Evolutionary conservation across 192 early-diverging fungal genomes (phyloP), one percentile per base, ranked within the genome.

Genomic region (Haplosporangium gracile): DNA sequence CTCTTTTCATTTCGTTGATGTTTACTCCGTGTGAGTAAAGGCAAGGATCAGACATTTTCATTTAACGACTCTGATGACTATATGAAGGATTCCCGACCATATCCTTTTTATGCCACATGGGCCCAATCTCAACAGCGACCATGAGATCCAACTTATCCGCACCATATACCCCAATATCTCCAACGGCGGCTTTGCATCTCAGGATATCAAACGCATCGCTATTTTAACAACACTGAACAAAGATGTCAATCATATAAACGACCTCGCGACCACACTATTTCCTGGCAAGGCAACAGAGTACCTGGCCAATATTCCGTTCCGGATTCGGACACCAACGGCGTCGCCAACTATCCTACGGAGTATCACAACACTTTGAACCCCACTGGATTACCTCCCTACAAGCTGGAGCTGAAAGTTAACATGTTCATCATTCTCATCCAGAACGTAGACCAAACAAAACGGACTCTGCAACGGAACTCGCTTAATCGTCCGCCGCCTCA

Each of bases 381-480:
- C 8, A n/a, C 34, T 6, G 69, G 70, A 7, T 32, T 79, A 1
- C 70, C 77, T 39, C 80, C 80, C 3, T 57, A 24, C 68, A 53
- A 32, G 63, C 51, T 81, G 4, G 15, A 6, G 40, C 40, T 87
- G 16, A 87, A 87, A 57, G 45, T 78, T 20, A 47, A 45, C 34
- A 43, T 68, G 40, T 77, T 77, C 3, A 75, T 88, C 70, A 82
- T 84, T 40, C 75, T 85, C n/a, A 15, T 89, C 5, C 39, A 81
- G 4, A 87, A 89, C 68, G 45, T 87, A n/a, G 47, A 83, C 43
- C 73, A 72, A 24, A 73, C 70, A 22, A 6, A 63, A 4, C 9
- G 84, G 79, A 10, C 70, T 87, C 0, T 89, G 83, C 77, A 89
- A 87, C 81, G 72, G 88, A 22, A 87, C 81, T 40, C 29, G 79